Evolutionary conservation across 495 filamentous ascomycete genomes (phyloP).

Genomic region (Penicillium mononematosum): DNA sequence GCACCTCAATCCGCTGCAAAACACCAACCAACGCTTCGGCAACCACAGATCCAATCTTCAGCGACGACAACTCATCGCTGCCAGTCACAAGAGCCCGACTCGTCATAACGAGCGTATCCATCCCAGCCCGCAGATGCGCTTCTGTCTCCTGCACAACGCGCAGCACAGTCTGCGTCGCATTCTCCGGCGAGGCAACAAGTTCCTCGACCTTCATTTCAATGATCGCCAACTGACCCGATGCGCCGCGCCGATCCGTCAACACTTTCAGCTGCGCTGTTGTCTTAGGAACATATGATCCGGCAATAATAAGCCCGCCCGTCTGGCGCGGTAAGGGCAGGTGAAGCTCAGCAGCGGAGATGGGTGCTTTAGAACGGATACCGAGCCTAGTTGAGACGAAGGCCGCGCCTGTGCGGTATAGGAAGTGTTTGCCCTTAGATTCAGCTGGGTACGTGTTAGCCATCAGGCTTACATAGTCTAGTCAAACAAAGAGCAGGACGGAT

Average conservation of each 20-base stretch:
- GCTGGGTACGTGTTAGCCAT: constrained; percentile 21
- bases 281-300: constrained; percentile 56
- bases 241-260: constrained; percentile 37
- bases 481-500: background rate
- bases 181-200: constrained; percentile 37
- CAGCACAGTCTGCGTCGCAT: constrained; percentile 22
- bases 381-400: constrained; percentile 56
- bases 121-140: constrained; percentile 26
- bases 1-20: constrained; percentile 38
- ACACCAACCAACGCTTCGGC: constrained; percentile 48
- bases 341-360: constrained; percentile 44
- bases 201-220: constrained; percentile 49
- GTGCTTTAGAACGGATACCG: constrained; percentile 45
- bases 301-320: constrained; percentile 51
- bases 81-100: constrained; percentile 51
- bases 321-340: constrained; percentile 28
- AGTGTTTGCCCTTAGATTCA: constrained; percentile 45
- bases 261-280: constrained; percentile 50
- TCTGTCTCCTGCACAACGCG: constrained; percentile 32
- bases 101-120: constrained; percentile 55
- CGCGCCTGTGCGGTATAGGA: constrained; percentile 53
- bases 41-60: constrained; percentile 46
- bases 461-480: background rate
- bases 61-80: constrained; percentile 40
- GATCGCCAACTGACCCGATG: constrained; percentile 35